Percentiles rank a stretch among this genome's conserved stretches.
Evolutionary conservation across 2,329 filamentous ascomycete genomes (phyloP).

Genomic region (Xylaria multiplex): DNA sequence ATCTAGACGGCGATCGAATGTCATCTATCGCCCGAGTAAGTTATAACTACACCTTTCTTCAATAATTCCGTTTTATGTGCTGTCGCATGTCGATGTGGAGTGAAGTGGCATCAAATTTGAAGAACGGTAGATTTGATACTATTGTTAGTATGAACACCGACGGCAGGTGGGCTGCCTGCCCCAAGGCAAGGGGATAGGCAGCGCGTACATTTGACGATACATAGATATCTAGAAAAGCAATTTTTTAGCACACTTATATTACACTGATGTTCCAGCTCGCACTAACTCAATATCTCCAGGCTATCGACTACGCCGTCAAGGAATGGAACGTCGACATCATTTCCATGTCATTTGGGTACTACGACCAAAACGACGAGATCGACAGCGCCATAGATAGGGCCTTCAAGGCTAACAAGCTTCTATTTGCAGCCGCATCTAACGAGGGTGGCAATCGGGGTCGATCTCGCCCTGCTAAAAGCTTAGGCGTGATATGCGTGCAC

Average conservation of each 20-base stretch:
- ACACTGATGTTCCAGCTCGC: background rate
- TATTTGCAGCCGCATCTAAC: slow-evolving; percentile 13
- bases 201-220: no score
- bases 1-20: background rate
- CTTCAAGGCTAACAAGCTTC: background rate
- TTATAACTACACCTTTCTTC: background rate
- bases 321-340: slow-evolving; percentile 13
- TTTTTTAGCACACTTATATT: no score
- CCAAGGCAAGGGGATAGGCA: no score
- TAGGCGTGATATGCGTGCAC: slow-evolving; percentile 12
- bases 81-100: no score
- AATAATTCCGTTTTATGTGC: no score
- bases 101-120: no score
- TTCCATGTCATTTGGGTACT: slow-evolving; percentile 14
- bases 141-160: no score
- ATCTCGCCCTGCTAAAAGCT: background rate
- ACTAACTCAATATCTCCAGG: background rate
- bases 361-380: background rate
- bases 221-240: no score
- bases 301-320: slow-evolving; percentile 2
- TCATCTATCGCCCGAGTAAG: slow-evolving; percentile 3
- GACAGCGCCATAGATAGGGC: slow-evolving; percentile 3
- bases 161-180: no score
- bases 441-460: background rate
- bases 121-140: no score